These are phyloP conservation scores for Penicillium italicum DNA, from an alignment of 2,329 filamentous ascomycete species.

Conservation along the genomic window DNA sequence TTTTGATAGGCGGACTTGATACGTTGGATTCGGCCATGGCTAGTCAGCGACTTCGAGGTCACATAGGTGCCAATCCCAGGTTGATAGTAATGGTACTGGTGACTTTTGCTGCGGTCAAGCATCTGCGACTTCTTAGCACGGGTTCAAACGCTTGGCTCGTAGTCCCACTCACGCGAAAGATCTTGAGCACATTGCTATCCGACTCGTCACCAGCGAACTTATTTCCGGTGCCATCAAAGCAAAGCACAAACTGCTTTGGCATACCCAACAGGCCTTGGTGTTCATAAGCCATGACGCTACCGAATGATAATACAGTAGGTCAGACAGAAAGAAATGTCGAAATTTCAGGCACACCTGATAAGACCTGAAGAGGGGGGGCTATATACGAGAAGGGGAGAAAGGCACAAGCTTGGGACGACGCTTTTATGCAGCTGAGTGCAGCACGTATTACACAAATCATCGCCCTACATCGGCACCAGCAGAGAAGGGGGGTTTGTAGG, in stretches of 20 bases:
- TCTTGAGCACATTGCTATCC: slow-evolving; percentile 48
- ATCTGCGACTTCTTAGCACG: slow-evolving; percentile 26
- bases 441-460: slow-evolving; percentile 13
- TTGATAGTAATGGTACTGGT: slow-evolving; percentile 44
- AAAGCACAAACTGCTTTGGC: slow-evolving; percentile 41
- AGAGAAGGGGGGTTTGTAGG: slow-evolving; percentile 9
- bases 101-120: slow-evolving; percentile 40
- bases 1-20: slow-evolving; percentile 53
- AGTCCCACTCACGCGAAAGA: slow-evolving; percentile 39
- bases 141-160: neutral
- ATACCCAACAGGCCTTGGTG: slow-evolving; percentile 18
- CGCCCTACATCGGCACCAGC: neutral
- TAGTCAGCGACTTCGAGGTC: slow-evolving; percentile 34
- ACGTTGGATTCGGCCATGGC: slow-evolving; percentile 35
- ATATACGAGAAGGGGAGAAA: slow-evolving; percentile 12
- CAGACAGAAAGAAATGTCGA: neutral
- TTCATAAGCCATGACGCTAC: slow-evolving; percentile 16
- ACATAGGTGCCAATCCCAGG: slow-evolving; percentile 47
- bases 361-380: slow-evolving; percentile 4
- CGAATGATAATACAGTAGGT: neutral
- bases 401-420: neutral
- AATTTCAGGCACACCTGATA: neutral
- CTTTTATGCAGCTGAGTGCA: neutral
- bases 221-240: slow-evolving; percentile 46
- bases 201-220: slow-evolving; percentile 44